Evolutionary conservation across 306 rosid species (phyloP), one percentile per base, ranked within the genome.

Genomic region (Fagus sylvatica): DNA sequence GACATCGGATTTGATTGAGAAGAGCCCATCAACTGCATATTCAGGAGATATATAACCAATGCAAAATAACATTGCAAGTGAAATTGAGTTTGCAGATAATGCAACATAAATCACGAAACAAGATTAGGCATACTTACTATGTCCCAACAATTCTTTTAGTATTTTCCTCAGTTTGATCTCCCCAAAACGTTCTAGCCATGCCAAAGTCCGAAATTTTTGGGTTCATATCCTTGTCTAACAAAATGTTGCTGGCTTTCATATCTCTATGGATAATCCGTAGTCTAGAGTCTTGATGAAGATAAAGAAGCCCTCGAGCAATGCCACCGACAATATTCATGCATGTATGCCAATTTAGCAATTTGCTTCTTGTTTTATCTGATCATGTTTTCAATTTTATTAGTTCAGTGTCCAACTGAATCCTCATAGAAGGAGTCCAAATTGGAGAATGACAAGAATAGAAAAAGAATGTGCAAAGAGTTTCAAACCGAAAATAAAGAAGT

Each of bases 191-290:
- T 78, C 85, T 82, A 22, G 93, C 90, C 43, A 86, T 56, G 8
- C 90, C 93, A 51, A 87, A 90, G 73, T 90, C 91, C 17, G 90
- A 87, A 72, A 90, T 90, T 74, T 87, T 90, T 4, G 90, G 85
- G 65, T 85, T 82, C 89, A 87, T 77, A 12, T 87, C 85, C 36
- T 77, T 7, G 30, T 83, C 90, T 11, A 84, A 85, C 73, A 89
- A 84, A 65, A 84, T 79, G 34, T 86, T 89, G 56, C 89, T 87
- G 2, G 86, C 72, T 79, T 89, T 89, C 17, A 89, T 79, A 78
- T 89, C 93, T 33, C 85, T 53, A 1, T 81, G 81, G 39, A 83
- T 78, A 3, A 83, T 78, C 53, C 86, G 62, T 33, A 83, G 64
- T 57, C 81, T 78, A 4, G 82, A 79, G 39, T 79, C 82, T 17